These are phyloP conservation scores for Fraxinus platypoda DNA, from an alignment of 305 asterid genomes.

Conservation along the genomic window DNA sequence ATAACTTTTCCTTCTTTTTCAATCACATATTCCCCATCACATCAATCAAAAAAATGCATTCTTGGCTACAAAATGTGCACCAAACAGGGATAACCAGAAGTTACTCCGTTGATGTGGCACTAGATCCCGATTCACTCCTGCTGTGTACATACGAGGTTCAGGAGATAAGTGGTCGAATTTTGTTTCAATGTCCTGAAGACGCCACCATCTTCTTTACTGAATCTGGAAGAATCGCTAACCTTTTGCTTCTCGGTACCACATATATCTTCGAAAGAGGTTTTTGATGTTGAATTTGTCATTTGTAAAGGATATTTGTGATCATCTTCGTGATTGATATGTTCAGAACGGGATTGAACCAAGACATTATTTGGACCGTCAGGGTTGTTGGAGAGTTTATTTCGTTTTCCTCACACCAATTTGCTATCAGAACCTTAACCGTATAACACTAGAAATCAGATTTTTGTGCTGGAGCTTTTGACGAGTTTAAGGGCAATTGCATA, in stretches of 20 bases:
- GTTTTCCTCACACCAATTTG: conserved; percentile 69
- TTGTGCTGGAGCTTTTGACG: conserved; percentile 48
- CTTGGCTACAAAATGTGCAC: too few relatives aligned
- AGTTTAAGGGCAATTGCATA: conserved; percentile 68
- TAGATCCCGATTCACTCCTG: conserved; percentile 74
- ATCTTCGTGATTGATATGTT: conserved; percentile 23
- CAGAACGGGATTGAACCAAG: conserved; percentile 24
- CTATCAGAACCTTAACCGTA: conserved; percentile 69
- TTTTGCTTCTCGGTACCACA: conserved; percentile 31
- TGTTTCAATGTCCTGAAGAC: not conserved
- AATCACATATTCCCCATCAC: too few relatives aligned
- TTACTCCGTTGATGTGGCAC: conserved; percentile 53
- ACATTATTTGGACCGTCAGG: conserved; percentile 22
- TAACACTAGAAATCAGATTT: conserved; percentile 58
- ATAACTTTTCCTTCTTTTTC: too few relatives aligned
- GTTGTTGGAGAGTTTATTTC: conserved; percentile 32
- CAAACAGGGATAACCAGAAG: conserved; percentile 31
- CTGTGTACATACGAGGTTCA: conserved; percentile 69
- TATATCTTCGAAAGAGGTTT: conserved; percentile 27
- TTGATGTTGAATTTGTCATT: conserved; percentile 32
- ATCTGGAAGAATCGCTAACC: conserved; percentile 18
- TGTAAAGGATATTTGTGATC: conserved; percentile 27
- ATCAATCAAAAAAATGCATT: too few relatives aligned
- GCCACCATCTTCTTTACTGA: conserved; percentile 32
- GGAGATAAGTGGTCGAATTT: too few relatives aligned